Base-by-base conservation (phyloP, 352 stramenopile genomes). In the Bremia lactucae region DNA sequence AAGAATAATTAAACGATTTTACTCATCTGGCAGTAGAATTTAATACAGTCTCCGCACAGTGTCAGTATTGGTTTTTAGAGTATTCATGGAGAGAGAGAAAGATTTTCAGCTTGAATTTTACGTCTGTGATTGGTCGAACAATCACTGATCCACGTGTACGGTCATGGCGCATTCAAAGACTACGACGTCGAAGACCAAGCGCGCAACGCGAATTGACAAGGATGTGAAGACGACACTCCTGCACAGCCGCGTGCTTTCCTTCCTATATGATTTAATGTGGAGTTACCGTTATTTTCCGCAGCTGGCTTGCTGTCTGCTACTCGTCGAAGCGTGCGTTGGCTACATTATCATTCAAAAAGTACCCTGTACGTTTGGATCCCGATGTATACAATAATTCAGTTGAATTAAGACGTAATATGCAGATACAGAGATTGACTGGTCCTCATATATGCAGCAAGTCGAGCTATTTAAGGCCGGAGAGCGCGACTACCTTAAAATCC, bases 341-440 rank as follows among this genome's bases (percentile, higher is more conserved):
- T 74, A 87, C 49, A 6, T 87, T 35, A 87, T 91, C 49, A 91
- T 91, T 59, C 76, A 91, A 46, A 54, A 73, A 46, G 63, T 91
- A 31, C 65, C 76, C 0, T 91, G 35, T 40, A 40, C 35, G 35
- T 40, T 20, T 40, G 13, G 8, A 29, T 25, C 13, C 19, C 19
- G 18, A 16, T 19, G 11, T 8, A 29, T 29, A 13, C 2, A 24
- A 24, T 38, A 38, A 24, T 19, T 8, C 16, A 29, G 20, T 20
- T 9, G n/a, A 29, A 40, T n/a, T 40, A 25, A 40, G 16, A 4
- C 2, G 19, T 29, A 20, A 5, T n/a, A 29, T 29, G 35, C 20
- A 40, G 35, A 99, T 71, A 99, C 96, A 28, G 95, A 99, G 72
- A 99, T 99, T 55, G 96, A 99, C 68, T 99, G 95, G 94, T 77